These are phyloP conservation scores for Sonneratia caseolaris DNA, from an alignment of 345 rosid species.

Conservation along the genomic window DNA sequence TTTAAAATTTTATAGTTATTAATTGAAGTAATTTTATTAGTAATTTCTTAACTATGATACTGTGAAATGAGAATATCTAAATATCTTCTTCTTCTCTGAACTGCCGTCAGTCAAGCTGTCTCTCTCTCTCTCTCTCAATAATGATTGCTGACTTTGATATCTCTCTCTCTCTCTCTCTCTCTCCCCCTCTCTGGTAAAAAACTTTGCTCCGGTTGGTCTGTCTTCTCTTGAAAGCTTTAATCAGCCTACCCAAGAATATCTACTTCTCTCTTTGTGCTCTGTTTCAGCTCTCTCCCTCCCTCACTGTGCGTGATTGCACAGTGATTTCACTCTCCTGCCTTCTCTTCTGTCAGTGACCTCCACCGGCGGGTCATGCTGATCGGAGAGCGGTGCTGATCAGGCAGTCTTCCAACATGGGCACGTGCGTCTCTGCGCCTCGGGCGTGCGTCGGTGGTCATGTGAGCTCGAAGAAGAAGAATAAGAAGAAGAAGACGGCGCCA, in stretches of 20 bases:
- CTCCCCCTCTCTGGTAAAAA: background rate
- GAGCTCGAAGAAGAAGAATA: slow-evolving; percentile 41
- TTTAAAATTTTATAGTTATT: no score
- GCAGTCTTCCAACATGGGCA: slow-evolving; percentile 45
- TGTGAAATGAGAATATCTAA: no score
- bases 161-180: background rate
- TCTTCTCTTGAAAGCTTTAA: slow-evolving; percentile 4
- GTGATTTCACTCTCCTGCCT: background rate
- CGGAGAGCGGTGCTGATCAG: background rate
- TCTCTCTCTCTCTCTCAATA: slow-evolving; percentile 1
- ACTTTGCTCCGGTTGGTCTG: background rate
- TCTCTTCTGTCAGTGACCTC: background rate
- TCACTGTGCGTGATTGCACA: background rate
- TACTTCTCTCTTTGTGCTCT: background rate
- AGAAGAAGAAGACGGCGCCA: background rate
- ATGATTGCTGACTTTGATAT: background rate
- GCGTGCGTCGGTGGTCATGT: slow-evolving; percentile 58
- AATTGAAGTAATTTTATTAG: no score
- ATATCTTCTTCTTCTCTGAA: background rate
- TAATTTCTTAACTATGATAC: background rate
- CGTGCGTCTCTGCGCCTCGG: slow-evolving; percentile 66
- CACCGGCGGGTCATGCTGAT: background rate
- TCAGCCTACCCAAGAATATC: background rate
- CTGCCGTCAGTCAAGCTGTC: slow-evolving; percentile 14
- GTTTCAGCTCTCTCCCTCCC: background rate